Conservation (phyloP, 176 grass and related monocot species). For the Eragrostis nindensis region DNA sequence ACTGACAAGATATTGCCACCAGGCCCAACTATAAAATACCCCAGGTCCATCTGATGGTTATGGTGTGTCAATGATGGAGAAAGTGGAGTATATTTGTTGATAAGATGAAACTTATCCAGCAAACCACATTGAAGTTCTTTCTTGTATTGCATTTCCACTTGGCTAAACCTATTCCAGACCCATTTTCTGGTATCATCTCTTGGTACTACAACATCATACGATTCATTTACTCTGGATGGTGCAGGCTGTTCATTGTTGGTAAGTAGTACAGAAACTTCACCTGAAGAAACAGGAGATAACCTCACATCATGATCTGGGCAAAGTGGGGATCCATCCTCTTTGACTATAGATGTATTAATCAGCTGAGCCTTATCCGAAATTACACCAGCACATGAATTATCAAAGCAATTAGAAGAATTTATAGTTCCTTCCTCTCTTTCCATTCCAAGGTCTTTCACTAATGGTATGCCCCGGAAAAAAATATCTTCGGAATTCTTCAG, state of each 20-base stretch:
- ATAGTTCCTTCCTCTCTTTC: conserved; percentile 31
- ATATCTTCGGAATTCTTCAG: conserved; percentile 17
- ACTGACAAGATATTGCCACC: conserved; percentile 67
- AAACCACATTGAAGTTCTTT: conserved; percentile 71
- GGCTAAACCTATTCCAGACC: conserved; percentile 71
- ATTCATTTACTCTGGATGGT: conserved; percentile 20
- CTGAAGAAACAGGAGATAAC: conserved; percentile 19
- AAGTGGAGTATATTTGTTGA: conserved; percentile 64
- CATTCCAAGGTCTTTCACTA: conserved; percentile 16
- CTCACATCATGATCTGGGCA: conserved; percentile 33
- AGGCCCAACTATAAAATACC: conserved; percentile 66
- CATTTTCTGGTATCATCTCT: conserved; percentile 50
- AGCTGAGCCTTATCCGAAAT: conserved; percentile 30
- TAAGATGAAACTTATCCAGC: conserved; percentile 68
- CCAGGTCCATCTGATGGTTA: conserved; percentile 42
- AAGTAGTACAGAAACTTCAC: conserved; percentile 34
- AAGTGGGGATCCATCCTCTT: conserved; percentile 33
- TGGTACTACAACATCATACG: conserved; percentile 19
- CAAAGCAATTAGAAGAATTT: conserved; percentile 4
- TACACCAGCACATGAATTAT: conserved; percentile 8
- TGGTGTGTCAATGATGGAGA: conserved; percentile 44
- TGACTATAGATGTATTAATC: conserved; percentile 31
- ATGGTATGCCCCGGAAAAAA: background rate
- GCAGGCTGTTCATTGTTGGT: conserved; percentile 40
- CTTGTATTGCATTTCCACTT: conserved; percentile 63